Evolutionary conservation across 163 green algal genomes (phyloP), one percentile per base, ranked within the genome.

Genomic region (Scenedesmus sp.): DNA sequence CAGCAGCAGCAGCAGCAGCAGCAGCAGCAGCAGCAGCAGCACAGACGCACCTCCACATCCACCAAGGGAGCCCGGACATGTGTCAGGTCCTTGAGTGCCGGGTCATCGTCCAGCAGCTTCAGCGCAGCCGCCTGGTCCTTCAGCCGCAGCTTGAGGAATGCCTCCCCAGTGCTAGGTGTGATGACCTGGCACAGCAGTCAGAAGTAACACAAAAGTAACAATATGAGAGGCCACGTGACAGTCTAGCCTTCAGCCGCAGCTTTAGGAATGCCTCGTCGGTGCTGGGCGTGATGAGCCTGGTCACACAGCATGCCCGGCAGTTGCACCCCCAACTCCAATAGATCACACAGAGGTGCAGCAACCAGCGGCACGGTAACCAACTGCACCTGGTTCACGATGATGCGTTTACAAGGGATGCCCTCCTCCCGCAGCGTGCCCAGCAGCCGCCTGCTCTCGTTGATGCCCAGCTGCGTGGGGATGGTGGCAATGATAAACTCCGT

Each of bases 401-500:
- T 97, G 46, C 96, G 95, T 84, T 97, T 98, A 95, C 98, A 98
- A 13, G 98, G 98, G 34, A 99, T 98, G 81, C 94, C 54, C 92
- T 99, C 97, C 60, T 96, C 89, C 20, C 94, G 90, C 88, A 99
- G 95, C 23, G 96, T 94, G 0, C 77, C 26, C 16, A 97, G 84
- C 91, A 99, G 93, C 26, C 98, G 94, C 4, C 83, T 88, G 77
- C 95, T 98, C 93, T 99, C 98, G 74, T 95, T 97, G 46, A 99
- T 93, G 10, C 95, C 98, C 93, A 99, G 96, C 92, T 98, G 95
- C 52, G 96, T 98, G 59, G 98, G 98, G 46, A 99, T 99, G 90
- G 97, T 98, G 26, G 97, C 98, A 74, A 99, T 99, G 70, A 99
- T 95, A 92, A 99, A 99, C 92, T 99, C 98, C 9, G 97, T 98